These are phyloP conservation scores for Senecio squalidus DNA, from an alignment of 140 eudicot genomes.

Conservation along the genomic window DNA sequence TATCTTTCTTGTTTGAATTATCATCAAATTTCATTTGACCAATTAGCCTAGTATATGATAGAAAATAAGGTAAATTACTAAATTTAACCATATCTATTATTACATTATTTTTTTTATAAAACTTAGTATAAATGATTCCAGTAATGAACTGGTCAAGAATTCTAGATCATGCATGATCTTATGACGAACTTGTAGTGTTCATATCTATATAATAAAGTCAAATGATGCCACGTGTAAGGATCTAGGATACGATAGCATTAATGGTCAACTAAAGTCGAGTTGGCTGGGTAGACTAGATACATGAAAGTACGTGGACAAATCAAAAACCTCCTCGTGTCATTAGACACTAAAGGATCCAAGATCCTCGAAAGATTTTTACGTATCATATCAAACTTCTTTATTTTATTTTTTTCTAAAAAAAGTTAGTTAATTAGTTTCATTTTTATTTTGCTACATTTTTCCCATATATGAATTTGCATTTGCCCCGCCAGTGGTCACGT, in stretches of 20 bases:
- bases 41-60: no score
- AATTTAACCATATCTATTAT: no score
- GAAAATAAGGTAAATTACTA: no score
- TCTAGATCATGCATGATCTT: no score
- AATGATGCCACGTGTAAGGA: conserved; percentile 19
- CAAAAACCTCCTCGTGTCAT: conserved; percentile 21
- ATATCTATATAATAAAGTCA: conserved; percentile 4
- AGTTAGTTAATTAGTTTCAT: no score
- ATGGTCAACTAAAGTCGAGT: conserved; percentile 3
- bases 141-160: no score
- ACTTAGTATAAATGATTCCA: no score
- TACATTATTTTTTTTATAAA: no score
- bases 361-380: conserved; percentile 20
- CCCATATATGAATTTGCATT: no score
- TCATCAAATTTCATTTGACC: neutral
- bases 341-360: conserved; percentile 6
- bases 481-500: conserved; percentile 10
- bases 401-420: neutral
- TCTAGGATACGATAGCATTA: neutral
- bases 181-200: no score
- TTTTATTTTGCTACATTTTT: no score
- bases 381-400: conserved; percentile 13
- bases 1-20: neutral
- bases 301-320: conserved; percentile 25
- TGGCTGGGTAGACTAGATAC: conserved; percentile 16